phyloP scores from a whole-genome alignment of 1,139 yeast genomes.

The Scheffersomyces insectosa region DNA sequence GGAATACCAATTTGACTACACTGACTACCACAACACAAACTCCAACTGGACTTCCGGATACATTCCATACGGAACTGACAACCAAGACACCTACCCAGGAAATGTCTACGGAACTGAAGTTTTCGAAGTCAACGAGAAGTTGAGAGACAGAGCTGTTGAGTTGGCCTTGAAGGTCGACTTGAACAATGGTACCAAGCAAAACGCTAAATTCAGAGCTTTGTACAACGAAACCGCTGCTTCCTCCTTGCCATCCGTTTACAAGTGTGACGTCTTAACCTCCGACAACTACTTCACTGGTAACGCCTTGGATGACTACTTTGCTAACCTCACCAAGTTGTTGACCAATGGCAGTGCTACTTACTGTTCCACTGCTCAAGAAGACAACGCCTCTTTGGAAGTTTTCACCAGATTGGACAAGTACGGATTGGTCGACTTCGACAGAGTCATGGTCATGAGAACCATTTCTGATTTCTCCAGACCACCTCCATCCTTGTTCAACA shows the following conservation, averaged over 20 bases:
- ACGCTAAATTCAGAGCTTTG: conserved; percentile 46
- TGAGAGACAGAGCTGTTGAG: conserved; percentile 58
- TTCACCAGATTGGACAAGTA: conserved; percentile 53
- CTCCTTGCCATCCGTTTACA: conserved; percentile 47
- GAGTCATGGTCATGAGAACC: conserved; percentile 63
- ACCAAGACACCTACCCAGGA: conserved; percentile 53
- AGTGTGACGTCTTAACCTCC: conserved; percentile 62
- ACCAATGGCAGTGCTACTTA: conserved; percentile 62
- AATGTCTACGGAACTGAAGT: conserved; percentile 66
- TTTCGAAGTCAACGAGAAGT: conserved; percentile 58
- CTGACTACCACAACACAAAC: conserved; percentile 48
- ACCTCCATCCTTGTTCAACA: conserved; percentile 45
- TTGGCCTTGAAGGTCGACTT: conserved; percentile 49
- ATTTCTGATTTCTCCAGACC: conserved; percentile 64
- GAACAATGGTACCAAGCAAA: conserved; percentile 46
- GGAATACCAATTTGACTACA: conserved; percentile 54
- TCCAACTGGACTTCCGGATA: conserved; percentile 64
- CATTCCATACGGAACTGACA: conserved; percentile 54
- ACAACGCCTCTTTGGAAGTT: conserved; percentile 65
- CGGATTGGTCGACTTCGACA: conserved; percentile 57
- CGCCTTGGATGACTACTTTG: conserved; percentile 50
- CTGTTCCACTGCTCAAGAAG: conserved; percentile 70
- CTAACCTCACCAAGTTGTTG: conserved; percentile 47
- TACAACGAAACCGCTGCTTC: conserved; percentile 54
- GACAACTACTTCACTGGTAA: conserved; percentile 64